Conservation (phyloP, 2,329 filamentous ascomycete species). For the Graphiopsis chlorocephala region DNA sequence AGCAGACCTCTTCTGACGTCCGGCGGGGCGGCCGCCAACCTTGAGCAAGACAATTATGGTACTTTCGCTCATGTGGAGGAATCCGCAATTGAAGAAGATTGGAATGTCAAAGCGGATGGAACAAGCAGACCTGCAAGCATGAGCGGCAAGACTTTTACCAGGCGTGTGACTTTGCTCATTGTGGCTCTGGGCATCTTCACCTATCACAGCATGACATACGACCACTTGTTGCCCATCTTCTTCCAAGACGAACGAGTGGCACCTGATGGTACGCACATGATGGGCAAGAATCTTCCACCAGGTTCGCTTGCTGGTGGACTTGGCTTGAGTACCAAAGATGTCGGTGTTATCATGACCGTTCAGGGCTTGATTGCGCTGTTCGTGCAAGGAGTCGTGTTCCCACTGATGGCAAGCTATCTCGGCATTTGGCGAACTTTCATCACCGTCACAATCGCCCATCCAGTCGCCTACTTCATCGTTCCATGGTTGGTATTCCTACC, state of each 20-base stretch:
- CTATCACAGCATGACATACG: constrained; percentile 93
- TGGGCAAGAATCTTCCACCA: constrained; percentile 24
- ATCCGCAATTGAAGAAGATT: constrained; percentile 50
- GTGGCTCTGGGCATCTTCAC: constrained; percentile 86
- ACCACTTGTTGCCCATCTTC: constrained; percentile 89
- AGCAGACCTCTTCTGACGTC: constrained; percentile 37
- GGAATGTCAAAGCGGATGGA: constrained; percentile 52
- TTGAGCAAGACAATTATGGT: constrained; percentile 64
- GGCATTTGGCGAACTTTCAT: constrained; percentile 68
- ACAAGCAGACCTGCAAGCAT: constrained; percentile 34
- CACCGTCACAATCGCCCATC: constrained; percentile 63
- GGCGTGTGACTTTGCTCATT: constrained; percentile 70
- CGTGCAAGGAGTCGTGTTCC: constrained; percentile 71
- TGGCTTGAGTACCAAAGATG: constrained; percentile 63
- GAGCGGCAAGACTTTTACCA: constrained; percentile 53
- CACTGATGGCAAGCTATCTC: constrained; percentile 59
- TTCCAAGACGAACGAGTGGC: constrained; percentile 69
- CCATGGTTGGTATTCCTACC: constrained; percentile 65
- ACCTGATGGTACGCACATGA: constrained; percentile 36
- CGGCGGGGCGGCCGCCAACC: constrained; percentile 68
- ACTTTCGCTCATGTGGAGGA: constrained; percentile 48
- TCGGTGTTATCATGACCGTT: constrained; percentile 66
- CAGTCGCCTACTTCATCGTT: constrained; percentile 65
- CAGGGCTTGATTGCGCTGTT: constrained; percentile 70
- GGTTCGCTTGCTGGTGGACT: constrained; percentile 57